Conservation (phyloP, 768 basidiomycete genomes). For the Trametes cingulata region DNA sequence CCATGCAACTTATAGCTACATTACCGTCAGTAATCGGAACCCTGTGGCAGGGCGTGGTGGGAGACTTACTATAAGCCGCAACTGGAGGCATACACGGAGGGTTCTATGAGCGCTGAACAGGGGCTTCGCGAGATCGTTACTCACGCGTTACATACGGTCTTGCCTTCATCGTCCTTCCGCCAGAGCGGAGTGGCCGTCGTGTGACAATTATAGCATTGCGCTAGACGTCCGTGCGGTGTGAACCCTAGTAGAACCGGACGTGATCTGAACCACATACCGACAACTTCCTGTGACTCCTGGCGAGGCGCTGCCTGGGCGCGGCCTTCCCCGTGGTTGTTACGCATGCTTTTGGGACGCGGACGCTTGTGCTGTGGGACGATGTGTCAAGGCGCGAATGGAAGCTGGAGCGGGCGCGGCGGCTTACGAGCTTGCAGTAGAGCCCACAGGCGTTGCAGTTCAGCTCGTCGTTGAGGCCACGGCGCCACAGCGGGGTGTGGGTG, state of each 20-base stretch:
- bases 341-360: constrained; percentile 86
- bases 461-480: constrained; percentile 84
- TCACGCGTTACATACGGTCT: constrained; percentile 89
- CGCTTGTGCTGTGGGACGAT: constrained; percentile 67
- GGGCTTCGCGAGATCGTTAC: constrained; percentile 33
- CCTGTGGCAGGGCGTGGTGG: background rate
- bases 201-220: constrained; percentile 89
- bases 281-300: constrained; percentile 72
- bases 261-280: constrained; percentile 47
- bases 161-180: constrained; percentile 90
- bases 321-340: constrained; percentile 72
- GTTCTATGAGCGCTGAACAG: constrained; percentile 22
- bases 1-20: constrained; percentile 79
- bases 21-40: constrained; percentile 12
- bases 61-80: constrained; percentile 72
- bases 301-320: constrained; percentile 64
- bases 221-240: constrained; percentile 36
- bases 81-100: constrained; percentile 37
- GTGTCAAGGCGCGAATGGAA: constrained; percentile 1
- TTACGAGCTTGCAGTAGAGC: constrained; percentile 78
- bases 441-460: constrained; percentile 90
- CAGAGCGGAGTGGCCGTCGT: constrained; percentile 88
- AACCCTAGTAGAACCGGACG: constrained; percentile 23
- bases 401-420: background rate
- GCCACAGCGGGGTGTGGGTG: constrained; percentile 86